Evolutionary conservation across 345 rosid genomes (phyloP), one percentile per base, ranked within the genome.

Genomic region (Pugionium cornutum): DNA sequence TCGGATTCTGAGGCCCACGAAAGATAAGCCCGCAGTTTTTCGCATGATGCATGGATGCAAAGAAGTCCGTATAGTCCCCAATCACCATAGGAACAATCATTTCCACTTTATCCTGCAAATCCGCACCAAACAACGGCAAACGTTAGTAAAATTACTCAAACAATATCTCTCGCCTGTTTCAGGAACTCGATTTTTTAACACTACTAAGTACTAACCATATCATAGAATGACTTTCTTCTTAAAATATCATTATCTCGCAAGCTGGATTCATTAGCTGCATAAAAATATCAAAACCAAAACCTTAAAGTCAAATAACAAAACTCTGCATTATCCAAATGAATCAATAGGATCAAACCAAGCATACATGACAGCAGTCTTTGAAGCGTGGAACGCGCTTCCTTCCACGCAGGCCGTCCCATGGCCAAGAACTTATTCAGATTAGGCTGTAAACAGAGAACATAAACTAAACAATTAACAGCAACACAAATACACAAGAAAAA

Each of bases 11-110:
- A 18, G 96, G 92, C 35, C 99, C 97, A 2, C 92, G 96, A 66
- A 94, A 90, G 45, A 90, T 94, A 30, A 81, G 79, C 3, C 96
- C 96, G 11, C 99, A 94, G 59, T 94, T 90, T 85, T 83, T 94
- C 1, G 96, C 92, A 37, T 94, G 99, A 79, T 94, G 86, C 89
- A 83, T 78, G 30, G 97, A 90, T 53, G 96, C 84, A 80, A 85
- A 94, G 82, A 94, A 94, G 76, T 94, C 99, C 0, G 97, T 82
- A 61, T 94, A 94, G 78, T 94, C 99, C 62, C 97, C 99, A 60
- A 94, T 87, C 40, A 67, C 88, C 68, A 83, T 67, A 39, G 99
- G 99, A 74, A 94, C 73, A 75, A 90, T 68, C 99, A 94, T 81
- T 77, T 94, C 87, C 31, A 86, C 97, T 77, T 86, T 72, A 58